Percentiles rank a stretch among this genome's conserved stretches.
phyloP scores from a whole-genome alignment of 352 stramenopile genomes.

The Phytophthora rubi region DNA sequence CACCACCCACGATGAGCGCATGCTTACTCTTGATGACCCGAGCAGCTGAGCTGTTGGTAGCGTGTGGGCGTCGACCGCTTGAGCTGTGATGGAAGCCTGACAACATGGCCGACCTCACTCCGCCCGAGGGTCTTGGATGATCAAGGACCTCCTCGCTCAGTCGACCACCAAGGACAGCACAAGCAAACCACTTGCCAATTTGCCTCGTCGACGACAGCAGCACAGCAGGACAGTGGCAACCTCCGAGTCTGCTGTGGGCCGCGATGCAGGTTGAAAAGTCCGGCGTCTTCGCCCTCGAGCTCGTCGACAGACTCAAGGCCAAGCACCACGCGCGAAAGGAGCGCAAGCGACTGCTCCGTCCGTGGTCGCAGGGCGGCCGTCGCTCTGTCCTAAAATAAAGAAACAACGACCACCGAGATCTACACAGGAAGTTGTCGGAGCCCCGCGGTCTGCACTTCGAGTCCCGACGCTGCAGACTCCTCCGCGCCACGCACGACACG shows the following conservation, averaged over 20 bases:
- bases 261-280: constrained; percentile 5
- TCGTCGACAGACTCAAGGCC: constrained; percentile 26
- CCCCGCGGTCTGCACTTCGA: constrained; percentile 17
- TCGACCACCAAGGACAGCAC: constrained; percentile 1
- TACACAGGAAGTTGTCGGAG: constrained; percentile 9
- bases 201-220: constrained; percentile 1
- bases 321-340: constrained; percentile 16
- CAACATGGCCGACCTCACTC: background rate
- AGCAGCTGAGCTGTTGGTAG: background rate
- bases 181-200: constrained; percentile 27
- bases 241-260: constrained; percentile 2
- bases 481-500: background rate
- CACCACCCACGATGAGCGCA: constrained; percentile 8
- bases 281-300: constrained; percentile 1
- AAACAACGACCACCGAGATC: constrained; percentile 3
- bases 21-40: constrained; percentile 9
- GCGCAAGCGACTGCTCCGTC: constrained; percentile 15
- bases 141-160: background rate
- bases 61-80: background rate
- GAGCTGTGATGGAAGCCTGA: background rate
- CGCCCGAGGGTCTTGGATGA: constrained; percentile 13
- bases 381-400: constrained; percentile 21
- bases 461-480: constrained; percentile 2
- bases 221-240: constrained; percentile 3
- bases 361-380: background rate